Conservation (phyloP, 2,329 filamentous ascomycete species). For the Nectriaceae sp. region DNA sequence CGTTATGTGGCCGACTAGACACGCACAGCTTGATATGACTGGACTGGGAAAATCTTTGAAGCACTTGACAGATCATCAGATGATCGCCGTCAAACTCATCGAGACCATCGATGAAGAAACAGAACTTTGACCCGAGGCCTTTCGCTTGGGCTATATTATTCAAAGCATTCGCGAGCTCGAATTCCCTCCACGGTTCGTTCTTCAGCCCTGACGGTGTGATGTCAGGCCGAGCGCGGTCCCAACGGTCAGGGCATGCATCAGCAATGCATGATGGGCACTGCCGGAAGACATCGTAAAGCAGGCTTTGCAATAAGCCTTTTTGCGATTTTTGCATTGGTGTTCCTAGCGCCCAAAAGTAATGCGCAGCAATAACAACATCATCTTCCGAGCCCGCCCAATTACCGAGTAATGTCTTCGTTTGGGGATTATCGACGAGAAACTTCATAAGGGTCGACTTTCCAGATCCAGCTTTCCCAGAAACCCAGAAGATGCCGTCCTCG, state of each 20-base stretch:
- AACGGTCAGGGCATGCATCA: not conserved
- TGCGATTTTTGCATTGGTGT: not conserved
- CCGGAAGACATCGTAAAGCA: not conserved
- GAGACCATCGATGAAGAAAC: not conserved
- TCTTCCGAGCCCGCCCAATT: not conserved
- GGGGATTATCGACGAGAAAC: not conserved
- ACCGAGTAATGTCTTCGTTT: not conserved
- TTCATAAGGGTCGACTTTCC: not conserved
- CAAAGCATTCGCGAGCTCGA: not conserved
- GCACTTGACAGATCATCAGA: not conserved
- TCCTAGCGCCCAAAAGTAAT: not conserved
- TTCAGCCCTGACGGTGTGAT: not conserved
- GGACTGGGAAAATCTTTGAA: not conserved
- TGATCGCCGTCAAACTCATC: too few relatives aligned
- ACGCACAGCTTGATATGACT: not conserved
- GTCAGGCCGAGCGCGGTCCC: not conserved
- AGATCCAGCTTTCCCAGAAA: too few relatives aligned
- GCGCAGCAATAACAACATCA: not conserved
- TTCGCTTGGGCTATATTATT: not conserved
- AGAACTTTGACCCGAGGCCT: not conserved
- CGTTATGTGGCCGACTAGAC: not conserved
- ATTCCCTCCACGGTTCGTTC: not conserved
- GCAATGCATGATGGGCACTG: not conserved
- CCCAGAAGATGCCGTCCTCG: not conserved
- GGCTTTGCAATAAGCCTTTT: not conserved